Conservation (phyloP, 495 filamentous ascomycete species). For the Diplogelasinospora grovesii region DNA sequence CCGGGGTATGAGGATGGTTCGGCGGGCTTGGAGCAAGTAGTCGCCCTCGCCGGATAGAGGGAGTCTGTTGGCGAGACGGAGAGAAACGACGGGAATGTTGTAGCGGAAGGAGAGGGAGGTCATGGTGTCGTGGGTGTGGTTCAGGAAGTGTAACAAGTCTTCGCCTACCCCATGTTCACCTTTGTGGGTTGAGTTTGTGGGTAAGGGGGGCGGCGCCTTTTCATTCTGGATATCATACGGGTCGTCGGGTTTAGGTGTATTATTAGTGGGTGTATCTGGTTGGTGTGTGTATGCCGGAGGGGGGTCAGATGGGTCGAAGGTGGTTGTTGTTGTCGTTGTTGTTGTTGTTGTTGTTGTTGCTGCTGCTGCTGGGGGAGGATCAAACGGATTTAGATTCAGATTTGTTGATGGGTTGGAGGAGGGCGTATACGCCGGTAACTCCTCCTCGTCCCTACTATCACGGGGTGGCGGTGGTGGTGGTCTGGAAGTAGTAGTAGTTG, state of each 20-base stretch:
- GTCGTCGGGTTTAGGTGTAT: slow-evolving; percentile 6
- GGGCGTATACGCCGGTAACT: too few species aligned
- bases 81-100: slow-evolving; percentile 46
- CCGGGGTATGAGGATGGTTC: slow-evolving; percentile 60
- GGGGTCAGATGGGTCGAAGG: slow-evolving; percentile 16
- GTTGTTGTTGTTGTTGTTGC: neutral
- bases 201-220: slow-evolving; percentile 28
- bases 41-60: too few species aligned
- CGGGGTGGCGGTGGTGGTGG: too few species aligned
- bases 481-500: slow-evolving; percentile 47
- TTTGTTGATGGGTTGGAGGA: too few species aligned
- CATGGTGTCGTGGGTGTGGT: slow-evolving; percentile 55
- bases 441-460: too few species aligned
- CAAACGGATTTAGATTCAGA: too few species aligned
- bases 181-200: slow-evolving; percentile 5
- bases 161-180: slow-evolving; percentile 20
- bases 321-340: neutral
- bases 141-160: slow-evolving; percentile 62
- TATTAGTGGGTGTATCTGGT: neutral
- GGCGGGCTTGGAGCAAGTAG: slow-evolving; percentile 57
- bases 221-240: slow-evolving; percentile 52
- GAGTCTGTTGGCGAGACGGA: slow-evolving; percentile 57
- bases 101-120: slow-evolving; percentile 61
- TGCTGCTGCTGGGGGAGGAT: slow-evolving; percentile 11
- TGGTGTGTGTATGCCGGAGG: slow-evolving; percentile 15